Evolutionary conservation across 257 asterid genomes (phyloP).

Genomic region (Ocimum tenuiflorum): DNA sequence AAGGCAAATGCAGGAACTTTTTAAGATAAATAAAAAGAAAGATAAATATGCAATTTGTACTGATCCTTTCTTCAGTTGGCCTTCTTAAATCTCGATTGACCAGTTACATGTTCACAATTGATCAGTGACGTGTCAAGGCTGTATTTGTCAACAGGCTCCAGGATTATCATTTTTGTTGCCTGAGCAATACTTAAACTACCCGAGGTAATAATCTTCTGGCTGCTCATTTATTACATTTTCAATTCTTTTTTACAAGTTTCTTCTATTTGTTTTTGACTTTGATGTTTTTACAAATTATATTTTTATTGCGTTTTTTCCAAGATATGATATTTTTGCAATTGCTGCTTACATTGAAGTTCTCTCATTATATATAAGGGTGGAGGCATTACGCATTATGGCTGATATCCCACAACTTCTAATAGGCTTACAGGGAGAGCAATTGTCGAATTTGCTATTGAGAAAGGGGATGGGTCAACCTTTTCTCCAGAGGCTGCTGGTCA

Average conservation of each 20-base stretch:
- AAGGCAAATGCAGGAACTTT: not conserved
- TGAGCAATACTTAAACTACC: conserved; percentile 55
- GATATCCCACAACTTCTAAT: conserved; percentile 22
- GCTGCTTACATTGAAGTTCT: conserved; percentile 13
- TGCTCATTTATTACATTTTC: not conserved
- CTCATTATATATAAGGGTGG: not conserved
- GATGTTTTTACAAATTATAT: not conserved
- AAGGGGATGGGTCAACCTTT: conserved; percentile 80
- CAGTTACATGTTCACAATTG: conserved; percentile 28
- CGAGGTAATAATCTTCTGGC: conserved; percentile 52
- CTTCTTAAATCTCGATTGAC: conserved; percentile 19
- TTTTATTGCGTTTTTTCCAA: not conserved
- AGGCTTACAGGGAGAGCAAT: conserved; percentile 97
- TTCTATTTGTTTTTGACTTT: not conserved
- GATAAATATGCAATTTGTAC: not conserved
- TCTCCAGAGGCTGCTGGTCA: conserved; percentile 81
- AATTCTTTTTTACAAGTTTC: not conserved
- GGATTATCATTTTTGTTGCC: conserved; percentile 90
- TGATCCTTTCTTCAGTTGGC: not conserved
- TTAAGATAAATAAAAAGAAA: not conserved
- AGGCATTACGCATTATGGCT: conserved; percentile 8
- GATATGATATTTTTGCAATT: not conserved
- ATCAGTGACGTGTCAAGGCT: conserved; percentile 33
- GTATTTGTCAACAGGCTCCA: conserved; percentile 84
- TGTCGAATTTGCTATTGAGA: conserved; percentile 79